phyloP scores from a whole-genome alignment of 2,329 filamentous ascomycete species.

The Aspergillus calidoustus region DNA sequence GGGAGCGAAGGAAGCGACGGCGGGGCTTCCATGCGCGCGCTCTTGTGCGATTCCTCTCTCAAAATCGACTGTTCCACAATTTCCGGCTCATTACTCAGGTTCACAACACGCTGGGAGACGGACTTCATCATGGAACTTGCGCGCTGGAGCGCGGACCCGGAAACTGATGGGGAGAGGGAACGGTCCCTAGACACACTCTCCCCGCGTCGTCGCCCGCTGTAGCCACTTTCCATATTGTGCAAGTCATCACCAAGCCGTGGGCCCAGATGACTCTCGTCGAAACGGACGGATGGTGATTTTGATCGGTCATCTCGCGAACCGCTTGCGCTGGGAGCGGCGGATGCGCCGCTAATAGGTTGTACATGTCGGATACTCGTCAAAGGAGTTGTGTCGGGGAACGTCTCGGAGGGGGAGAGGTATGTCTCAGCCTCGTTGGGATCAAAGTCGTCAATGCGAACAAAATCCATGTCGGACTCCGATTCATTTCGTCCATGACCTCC shows the following conservation, averaged over 20 bases:
- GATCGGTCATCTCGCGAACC: constrained; percentile 53
- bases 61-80: constrained; percentile 73
- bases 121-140: constrained; percentile 77
- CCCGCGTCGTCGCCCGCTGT: constrained; percentile 57
- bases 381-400: constrained; percentile 60
- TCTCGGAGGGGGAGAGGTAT: constrained; percentile 59
- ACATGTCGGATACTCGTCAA: constrained; percentile 62
- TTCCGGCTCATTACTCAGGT: constrained; percentile 91
- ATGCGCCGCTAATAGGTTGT: constrained; percentile 60
- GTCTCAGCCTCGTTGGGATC: constrained; percentile 52
- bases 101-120: constrained; percentile 97
- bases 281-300: constrained; percentile 60
- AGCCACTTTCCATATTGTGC: constrained; percentile 62
- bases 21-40: constrained; percentile 58
- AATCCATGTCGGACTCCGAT: constrained; percentile 34
- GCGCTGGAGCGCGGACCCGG: constrained; percentile 65
- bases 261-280: constrained; percentile 47
- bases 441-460: constrained; percentile 34
- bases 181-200: constrained; percentile 55
- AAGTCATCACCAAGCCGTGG: constrained; percentile 65
- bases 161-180: constrained; percentile 67
- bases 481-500: constrained; percentile 32
- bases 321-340: constrained; percentile 40
- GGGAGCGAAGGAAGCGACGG: constrained; percentile 54
- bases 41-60: constrained; percentile 58